These are phyloP conservation scores for Cardiospermum halicacabum DNA, from an alignment of 345 rosid genomes.

Conservation along the genomic window DNA sequence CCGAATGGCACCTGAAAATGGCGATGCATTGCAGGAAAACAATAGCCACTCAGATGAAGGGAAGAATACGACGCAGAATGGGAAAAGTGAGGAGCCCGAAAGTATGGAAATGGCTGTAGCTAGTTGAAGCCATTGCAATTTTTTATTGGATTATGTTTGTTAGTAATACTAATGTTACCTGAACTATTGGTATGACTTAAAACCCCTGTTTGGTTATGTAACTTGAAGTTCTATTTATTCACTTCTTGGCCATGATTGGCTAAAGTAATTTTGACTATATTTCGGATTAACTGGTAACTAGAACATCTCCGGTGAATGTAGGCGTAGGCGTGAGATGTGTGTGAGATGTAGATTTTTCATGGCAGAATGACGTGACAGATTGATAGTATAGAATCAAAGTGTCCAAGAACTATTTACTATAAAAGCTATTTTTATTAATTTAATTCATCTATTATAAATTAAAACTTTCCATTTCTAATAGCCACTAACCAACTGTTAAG, in stretches of 20 bases:
- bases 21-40: conserved; percentile 20
- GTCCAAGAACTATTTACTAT: too few relatives aligned
- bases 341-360: too few relatives aligned
- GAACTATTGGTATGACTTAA: neutral
- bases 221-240: neutral
- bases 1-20: conserved; percentile 32
- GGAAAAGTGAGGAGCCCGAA: conserved; percentile 11
- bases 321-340: too few relatives aligned
- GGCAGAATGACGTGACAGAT: too few relatives aligned
- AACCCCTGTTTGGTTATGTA: neutral
- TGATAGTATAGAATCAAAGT: too few relatives aligned
- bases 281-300: too few relatives aligned
- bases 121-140: conserved; percentile 1
- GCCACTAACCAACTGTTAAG: too few relatives aligned
- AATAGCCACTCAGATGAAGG: conserved; percentile 15
- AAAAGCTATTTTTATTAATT: too few relatives aligned
- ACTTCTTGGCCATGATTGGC: neutral
- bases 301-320: too few relatives aligned
- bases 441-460: too few relatives aligned
- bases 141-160: neutral
- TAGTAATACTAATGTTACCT: neutral
- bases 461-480: too few relatives aligned
- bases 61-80: conserved; percentile 21
- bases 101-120: neutral
- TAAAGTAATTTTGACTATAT: neutral